Evolutionary conservation across 2,329 filamentous ascomycete species (phyloP).

Genomic region (Trichoderma sp.): DNA sequence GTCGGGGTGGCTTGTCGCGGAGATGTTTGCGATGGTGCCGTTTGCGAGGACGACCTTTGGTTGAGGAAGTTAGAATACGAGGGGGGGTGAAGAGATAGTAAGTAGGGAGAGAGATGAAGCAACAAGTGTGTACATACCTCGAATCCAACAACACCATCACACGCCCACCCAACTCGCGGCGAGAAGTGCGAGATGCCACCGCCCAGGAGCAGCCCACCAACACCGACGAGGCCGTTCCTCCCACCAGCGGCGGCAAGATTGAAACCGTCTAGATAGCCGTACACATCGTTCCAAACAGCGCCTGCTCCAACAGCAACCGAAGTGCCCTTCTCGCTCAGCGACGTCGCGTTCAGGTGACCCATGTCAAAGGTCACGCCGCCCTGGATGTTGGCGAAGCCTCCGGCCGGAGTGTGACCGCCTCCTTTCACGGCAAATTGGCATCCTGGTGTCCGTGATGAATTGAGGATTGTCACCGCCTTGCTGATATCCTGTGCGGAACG

Average conservation of each 20-base stretch:
- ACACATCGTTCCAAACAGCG: constrained; percentile 27
- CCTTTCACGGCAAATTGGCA: constrained; percentile 33
- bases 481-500: constrained; percentile 28
- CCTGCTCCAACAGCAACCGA: constrained; percentile 25
- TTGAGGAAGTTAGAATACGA: neutral
- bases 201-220: constrained; percentile 27
- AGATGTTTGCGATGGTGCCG: constrained; percentile 44
- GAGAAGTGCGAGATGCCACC: constrained; percentile 25
- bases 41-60: constrained; percentile 42
- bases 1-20: constrained; percentile 43
- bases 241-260: constrained; percentile 28
- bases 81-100: neutral
- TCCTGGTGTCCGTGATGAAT: neutral
- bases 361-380: constrained; percentile 33
- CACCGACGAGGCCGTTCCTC: constrained; percentile 27
- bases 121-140: neutral
- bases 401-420: constrained; percentile 35
- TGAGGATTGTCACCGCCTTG: neutral
- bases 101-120: neutral
- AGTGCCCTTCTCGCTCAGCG: constrained; percentile 21
- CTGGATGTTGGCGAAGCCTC: constrained; percentile 29
- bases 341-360: constrained; percentile 26
- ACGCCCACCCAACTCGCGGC: constrained; percentile 19
- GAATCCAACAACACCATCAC: constrained; percentile 9
- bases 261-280: constrained; percentile 21